Conservation (phyloP, 163 green algal species). For the Coccomyxa subellipsoidea region DNA sequence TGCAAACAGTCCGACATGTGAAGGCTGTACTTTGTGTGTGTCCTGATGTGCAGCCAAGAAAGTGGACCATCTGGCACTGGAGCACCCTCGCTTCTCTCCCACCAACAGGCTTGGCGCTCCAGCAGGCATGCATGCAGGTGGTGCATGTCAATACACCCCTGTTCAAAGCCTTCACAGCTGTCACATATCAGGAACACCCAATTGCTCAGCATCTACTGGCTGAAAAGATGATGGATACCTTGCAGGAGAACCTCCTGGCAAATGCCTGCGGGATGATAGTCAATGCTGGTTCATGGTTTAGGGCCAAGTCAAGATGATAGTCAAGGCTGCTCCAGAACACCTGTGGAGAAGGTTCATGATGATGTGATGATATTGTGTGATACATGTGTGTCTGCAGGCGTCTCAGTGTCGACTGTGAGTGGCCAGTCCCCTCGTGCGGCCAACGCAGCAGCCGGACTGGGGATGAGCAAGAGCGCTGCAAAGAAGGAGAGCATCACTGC, state of each 20-base stretch:
- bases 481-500: constrained; percentile 2
- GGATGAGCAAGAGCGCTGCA: neutral
- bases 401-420: neutral
- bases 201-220: neutral
- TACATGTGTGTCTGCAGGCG: no score
- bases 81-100: constrained; percentile 6
- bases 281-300: no score
- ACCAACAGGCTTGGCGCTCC: neutral
- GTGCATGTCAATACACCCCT: neutral
- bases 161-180: neutral
- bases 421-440: neutral
- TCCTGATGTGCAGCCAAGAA: neutral
- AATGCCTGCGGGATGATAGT: no score
- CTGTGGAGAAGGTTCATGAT: neutral
- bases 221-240: neutral
- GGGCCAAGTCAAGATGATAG: no score
- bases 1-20: no score
- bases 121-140: neutral
- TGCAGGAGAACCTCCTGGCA: no score
- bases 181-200: neutral
- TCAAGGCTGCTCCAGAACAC: no score
- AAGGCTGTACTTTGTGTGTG: neutral
- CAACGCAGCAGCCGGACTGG: neutral
- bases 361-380: neutral
- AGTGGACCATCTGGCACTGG: constrained; percentile 9